Conservation (phyloP, 192 early-diverging fungal species). For the Umbelopsis sp. region DNA sequence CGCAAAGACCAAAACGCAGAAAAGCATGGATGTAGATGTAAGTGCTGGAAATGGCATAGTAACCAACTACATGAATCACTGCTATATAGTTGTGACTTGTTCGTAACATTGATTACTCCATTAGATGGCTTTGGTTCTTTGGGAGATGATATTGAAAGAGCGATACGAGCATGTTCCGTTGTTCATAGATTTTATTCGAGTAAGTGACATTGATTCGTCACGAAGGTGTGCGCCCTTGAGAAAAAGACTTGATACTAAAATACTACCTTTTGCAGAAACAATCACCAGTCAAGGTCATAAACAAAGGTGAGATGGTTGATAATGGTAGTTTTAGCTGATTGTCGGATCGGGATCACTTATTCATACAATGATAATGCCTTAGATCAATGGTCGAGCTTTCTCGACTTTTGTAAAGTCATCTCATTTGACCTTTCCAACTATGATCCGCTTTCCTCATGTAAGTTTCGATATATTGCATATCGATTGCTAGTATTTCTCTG, state of each 20-base stretch:
- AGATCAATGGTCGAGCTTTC: slow-evolving; percentile 35
- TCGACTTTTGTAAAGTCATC: slow-evolving; percentile 28
- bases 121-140: slow-evolving; percentile 29
- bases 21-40: slow-evolving; percentile 39
- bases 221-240: neutral
- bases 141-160: slow-evolving; percentile 24
- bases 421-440: slow-evolving; percentile 22
- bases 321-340: neutral
- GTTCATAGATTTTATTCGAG: slow-evolving; percentile 26
- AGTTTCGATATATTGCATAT: neutral
- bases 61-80: neutral
- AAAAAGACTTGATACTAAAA: neutral
- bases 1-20: slow-evolving; percentile 28
- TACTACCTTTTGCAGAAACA: slow-evolving; percentile 6
- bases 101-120: neutral
- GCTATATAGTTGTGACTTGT: no score
- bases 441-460: slow-evolving; percentile 37
- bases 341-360: no score
- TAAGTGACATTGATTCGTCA: neutral
- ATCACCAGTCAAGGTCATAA: slow-evolving; percentile 32
- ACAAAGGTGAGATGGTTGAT: slow-evolving; percentile 19
- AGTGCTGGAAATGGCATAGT: neutral
- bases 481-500: neutral
- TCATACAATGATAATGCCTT: neutral
- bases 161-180: slow-evolving; percentile 17